These are phyloP conservation scores for Ganoderma lucidum DNA, from an alignment of 1,284 basidiomycete species.

Conservation along the genomic window DNA sequence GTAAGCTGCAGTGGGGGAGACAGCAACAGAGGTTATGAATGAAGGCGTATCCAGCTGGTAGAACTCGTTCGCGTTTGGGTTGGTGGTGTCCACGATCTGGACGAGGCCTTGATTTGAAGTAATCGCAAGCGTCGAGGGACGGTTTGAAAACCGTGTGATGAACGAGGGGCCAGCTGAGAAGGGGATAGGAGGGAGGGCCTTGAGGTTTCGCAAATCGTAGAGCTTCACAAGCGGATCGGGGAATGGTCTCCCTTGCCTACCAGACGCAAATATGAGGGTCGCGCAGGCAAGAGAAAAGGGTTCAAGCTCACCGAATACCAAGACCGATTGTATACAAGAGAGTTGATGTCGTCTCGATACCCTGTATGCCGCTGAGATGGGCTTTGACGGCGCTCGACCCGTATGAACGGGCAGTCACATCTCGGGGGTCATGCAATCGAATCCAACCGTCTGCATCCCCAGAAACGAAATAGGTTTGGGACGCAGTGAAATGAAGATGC, in stretches of 20 bases:
- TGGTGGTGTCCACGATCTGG: slow-evolving; percentile 88
- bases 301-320: slow-evolving; percentile 71
- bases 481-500: slow-evolving; percentile 68
- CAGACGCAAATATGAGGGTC: slow-evolving; percentile 12
- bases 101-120: slow-evolving; percentile 88
- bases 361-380: slow-evolving; percentile 84
- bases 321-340: slow-evolving; percentile 88
- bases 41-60: slow-evolving; percentile 80
- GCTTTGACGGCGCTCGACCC: slow-evolving; percentile 68
- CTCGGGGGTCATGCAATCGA: slow-evolving; percentile 86
- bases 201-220: slow-evolving; percentile 88
- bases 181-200: slow-evolving; percentile 82
- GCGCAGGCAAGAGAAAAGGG: slow-evolving; percentile 3
- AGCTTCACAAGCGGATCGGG: slow-evolving; percentile 95
- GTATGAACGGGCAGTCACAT: slow-evolving; percentile 53
- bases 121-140: slow-evolving; percentile 81
- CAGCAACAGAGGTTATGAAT: slow-evolving; percentile 83
- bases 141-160: slow-evolving; percentile 84
- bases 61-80: slow-evolving; percentile 77
- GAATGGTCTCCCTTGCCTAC: slow-evolving; percentile 86
- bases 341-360: slow-evolving; percentile 82
- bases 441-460: slow-evolving; percentile 88
- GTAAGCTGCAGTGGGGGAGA: slow-evolving; percentile 90
- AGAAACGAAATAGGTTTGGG: slow-evolving; percentile 68
- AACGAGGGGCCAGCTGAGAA: slow-evolving; percentile 92